phyloP scores from a whole-genome alignment of 164 flowering plant genomes.

The Aristolochia californica region DNA sequence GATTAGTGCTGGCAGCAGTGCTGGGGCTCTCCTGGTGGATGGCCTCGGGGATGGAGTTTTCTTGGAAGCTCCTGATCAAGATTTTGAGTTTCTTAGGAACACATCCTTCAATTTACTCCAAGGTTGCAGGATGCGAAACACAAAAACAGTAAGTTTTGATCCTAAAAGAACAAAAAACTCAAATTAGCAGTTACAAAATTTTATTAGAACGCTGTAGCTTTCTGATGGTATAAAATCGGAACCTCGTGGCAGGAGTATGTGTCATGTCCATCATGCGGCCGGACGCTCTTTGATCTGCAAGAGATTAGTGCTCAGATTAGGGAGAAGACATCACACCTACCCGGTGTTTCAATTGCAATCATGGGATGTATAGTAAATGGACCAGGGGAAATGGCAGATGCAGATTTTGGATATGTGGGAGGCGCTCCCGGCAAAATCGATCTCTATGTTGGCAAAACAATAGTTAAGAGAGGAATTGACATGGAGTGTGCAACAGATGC shows the following conservation, averaged over 20 bases:
- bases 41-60: slow-evolving; percentile 94
- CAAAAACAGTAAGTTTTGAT: slow-evolving; percentile 61
- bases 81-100: slow-evolving; percentile 76
- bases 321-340: slow-evolving; percentile 91
- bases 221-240: slow-evolving; percentile 5
- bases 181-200: neutral
- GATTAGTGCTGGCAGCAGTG: slow-evolving; percentile 79
- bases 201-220: neutral
- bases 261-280: slow-evolving; percentile 97
- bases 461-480: slow-evolving; percentile 78
- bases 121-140: slow-evolving; percentile 98
- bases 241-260: slow-evolving; percentile 73
- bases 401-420: slow-evolving; percentile 97
- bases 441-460: slow-evolving; percentile 93
- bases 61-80: slow-evolving; percentile 81
- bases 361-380: slow-evolving; percentile 99
- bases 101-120: slow-evolving; percentile 95
- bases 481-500: slow-evolving; percentile 94
- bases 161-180: neutral
- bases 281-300: slow-evolving; percentile 94
- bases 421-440: slow-evolving; percentile 99
- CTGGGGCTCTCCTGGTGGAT: slow-evolving; percentile 90
- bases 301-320: slow-evolving; percentile 91
- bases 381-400: slow-evolving; percentile 99
- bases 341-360: slow-evolving; percentile 98